A percentile compares a stretch with the other conserved stretches of the same genome.
These are phyloP conservation scores for Exophiala viscosa DNA, from an alignment of 2,329 filamentous ascomycete genomes.

Conservation along the genomic window DNA sequence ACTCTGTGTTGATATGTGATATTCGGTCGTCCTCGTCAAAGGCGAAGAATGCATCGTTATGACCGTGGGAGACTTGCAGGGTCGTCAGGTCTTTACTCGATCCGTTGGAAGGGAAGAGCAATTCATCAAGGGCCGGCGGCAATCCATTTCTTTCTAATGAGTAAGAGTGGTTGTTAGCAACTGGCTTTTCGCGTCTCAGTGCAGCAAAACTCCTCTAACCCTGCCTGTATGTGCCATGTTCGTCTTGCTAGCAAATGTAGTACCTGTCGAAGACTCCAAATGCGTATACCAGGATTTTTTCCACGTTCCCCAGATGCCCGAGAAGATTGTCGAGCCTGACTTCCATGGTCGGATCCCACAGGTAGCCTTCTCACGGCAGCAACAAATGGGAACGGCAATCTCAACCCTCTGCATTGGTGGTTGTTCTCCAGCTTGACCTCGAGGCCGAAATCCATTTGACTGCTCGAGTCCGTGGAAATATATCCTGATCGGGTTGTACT, in stretches of 20 bases:
- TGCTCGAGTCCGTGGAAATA: conserved; percentile 58
- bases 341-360: conserved; percentile 30
- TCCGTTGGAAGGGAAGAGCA: conserved; percentile 35
- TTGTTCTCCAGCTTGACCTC: conserved; percentile 62
- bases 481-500: conserved; percentile 59
- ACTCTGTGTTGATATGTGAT: conserved; percentile 29
- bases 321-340: conserved; percentile 3
- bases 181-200: background rate
- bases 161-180: background rate
- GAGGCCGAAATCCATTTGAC: conserved; percentile 62
- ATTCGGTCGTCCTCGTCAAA: conserved; percentile 38
- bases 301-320: conserved; percentile 22
- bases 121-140: conserved; percentile 32
- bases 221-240: conserved; percentile 35
- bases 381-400: conserved; percentile 53
- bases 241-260: conserved; percentile 40
- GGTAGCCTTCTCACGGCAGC: conserved; percentile 50
- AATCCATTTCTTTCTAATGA: conserved; percentile 35
- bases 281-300: conserved; percentile 38
- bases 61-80: conserved; percentile 39
- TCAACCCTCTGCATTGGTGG: conserved; percentile 56
- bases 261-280: conserved; percentile 40
- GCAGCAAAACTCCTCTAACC: conserved; percentile 25
- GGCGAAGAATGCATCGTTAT: conserved; percentile 39
- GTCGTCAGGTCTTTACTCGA: conserved; percentile 33